Conservation (phyloP, 192 early-diverging fungal genomes). For the Coemansia pectinata region DNA sequence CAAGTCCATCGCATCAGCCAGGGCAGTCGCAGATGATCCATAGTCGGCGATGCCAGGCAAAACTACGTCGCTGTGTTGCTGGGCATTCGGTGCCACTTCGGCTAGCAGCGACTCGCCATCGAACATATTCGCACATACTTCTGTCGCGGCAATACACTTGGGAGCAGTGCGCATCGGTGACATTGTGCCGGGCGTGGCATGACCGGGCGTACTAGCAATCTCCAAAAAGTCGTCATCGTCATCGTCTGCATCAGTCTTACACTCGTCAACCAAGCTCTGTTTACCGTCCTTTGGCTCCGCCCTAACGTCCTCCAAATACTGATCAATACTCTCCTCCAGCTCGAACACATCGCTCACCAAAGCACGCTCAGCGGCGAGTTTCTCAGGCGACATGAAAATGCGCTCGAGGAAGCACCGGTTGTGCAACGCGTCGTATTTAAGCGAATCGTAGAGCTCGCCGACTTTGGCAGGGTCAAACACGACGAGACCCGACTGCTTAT, state of each 20-base stretch:
- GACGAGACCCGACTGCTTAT: slow-evolving; percentile 21
- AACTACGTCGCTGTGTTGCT: background rate
- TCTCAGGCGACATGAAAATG: slow-evolving; percentile 58
- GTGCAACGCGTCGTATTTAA: slow-evolving; percentile 97
- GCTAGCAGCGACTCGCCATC: background rate
- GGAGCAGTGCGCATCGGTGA: background rate
- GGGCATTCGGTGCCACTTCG: background rate
- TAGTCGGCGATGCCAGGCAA: background rate
- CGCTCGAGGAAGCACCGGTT: slow-evolving; percentile 84
- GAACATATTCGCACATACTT: background rate
- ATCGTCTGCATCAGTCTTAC: background rate
- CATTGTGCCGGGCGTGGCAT: background rate
- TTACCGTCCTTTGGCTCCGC: background rate
- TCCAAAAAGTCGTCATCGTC: slow-evolving; percentile 22
- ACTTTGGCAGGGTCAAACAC: slow-evolving; percentile 82
- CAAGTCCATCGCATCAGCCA: background rate
- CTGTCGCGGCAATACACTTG: background rate
- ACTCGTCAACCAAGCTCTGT: slow-evolving; percentile 9
- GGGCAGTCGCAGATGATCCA: background rate
- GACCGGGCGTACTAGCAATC: background rate
- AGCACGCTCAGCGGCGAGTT: slow-evolving; percentile 15
- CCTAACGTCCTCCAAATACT: background rate
- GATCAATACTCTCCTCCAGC: background rate
- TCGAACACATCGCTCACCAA: background rate
- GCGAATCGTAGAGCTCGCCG: slow-evolving; percentile 91